Evolutionary conservation across 495 filamentous ascomycete genomes (phyloP).

Genomic region (Penicillium pancosmium): DNA sequence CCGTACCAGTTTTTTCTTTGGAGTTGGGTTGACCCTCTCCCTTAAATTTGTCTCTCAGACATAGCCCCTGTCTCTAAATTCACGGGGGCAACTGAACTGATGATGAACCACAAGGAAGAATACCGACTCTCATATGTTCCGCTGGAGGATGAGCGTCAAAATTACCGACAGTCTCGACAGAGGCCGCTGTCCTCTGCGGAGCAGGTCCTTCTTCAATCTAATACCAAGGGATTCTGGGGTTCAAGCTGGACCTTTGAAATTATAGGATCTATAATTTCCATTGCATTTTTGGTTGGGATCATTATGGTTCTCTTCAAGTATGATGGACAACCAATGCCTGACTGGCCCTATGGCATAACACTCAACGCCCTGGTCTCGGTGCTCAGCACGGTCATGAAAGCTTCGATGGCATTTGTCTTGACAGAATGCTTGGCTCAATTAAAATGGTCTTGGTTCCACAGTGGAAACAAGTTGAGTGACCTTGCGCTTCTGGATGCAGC

Average conservation of each 20-base stretch:
- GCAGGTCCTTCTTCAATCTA: slow-evolving; percentile 24
- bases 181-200: slow-evolving; percentile 25
- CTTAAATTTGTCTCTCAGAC: neutral
- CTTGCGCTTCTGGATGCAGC: slow-evolving; percentile 47
- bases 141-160: slow-evolving; percentile 15
- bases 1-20: slow-evolving; percentile 3
- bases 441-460: slow-evolving; percentile 53
- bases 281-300: slow-evolving; percentile 30
- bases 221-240: slow-evolving; percentile 24
- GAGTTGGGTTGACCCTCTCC: neutral
- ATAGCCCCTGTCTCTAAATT: neutral
- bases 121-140: slow-evolving; percentile 24
- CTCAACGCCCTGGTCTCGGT: slow-evolving; percentile 52
- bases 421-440: slow-evolving; percentile 46
- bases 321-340: slow-evolving; percentile 40
- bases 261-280: slow-evolving; percentile 27
- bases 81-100: neutral
- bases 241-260: slow-evolving; percentile 33
- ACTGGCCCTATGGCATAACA: slow-evolving; percentile 49
- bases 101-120: slow-evolving; percentile 26
- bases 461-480: slow-evolving; percentile 43
- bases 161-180: neutral
- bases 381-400: slow-evolving; percentile 44
- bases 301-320: slow-evolving; percentile 38
- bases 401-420: slow-evolving; percentile 43